phyloP scores from a whole-genome alignment of 148 eudicot species.

The Chenopodium berlandieri region DNA sequence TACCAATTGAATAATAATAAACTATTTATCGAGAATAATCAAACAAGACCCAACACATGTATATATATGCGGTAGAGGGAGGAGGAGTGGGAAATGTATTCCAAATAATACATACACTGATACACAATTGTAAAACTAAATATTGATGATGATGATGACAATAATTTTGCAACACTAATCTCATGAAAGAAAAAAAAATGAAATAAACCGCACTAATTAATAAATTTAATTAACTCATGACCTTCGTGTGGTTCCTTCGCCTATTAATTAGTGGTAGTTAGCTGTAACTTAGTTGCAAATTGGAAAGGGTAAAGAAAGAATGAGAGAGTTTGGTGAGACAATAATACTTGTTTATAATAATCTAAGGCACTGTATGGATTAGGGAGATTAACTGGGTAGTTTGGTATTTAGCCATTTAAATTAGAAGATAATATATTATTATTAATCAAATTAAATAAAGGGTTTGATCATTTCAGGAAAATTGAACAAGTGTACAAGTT shows the following conservation, averaged over 20 bases:
- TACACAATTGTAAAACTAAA: too few species aligned
- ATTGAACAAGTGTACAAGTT: constrained; percentile 13
- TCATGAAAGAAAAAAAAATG: neutral
- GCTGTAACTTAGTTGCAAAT: constrained; percentile 16
- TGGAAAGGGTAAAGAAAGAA: neutral
- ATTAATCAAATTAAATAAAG: neutral
- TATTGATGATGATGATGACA: too few species aligned
- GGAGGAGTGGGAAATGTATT: too few species aligned
- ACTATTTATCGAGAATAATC: too few species aligned
- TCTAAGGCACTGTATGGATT: constrained; percentile 1
- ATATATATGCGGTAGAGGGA: too few species aligned
- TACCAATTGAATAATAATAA: too few species aligned
- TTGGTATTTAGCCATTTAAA: constrained; percentile 3
- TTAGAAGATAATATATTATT: neutral
- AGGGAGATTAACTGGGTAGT: neutral
- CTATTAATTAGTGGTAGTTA: constrained; percentile 12
- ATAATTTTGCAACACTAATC: neutral
- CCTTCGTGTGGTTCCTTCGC: neutral
- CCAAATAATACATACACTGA: too few species aligned
- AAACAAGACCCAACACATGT: too few species aligned
- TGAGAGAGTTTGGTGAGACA: constrained; percentile 21
- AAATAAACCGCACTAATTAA: neutral
- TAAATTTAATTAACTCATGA: neutral
- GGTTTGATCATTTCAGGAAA: constrained; percentile 12
- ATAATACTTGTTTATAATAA: neutral